Evolutionary conservation across 2,329 filamentous ascomycete species (phyloP).

Genomic region (Dichotomopilus funicola): DNA sequence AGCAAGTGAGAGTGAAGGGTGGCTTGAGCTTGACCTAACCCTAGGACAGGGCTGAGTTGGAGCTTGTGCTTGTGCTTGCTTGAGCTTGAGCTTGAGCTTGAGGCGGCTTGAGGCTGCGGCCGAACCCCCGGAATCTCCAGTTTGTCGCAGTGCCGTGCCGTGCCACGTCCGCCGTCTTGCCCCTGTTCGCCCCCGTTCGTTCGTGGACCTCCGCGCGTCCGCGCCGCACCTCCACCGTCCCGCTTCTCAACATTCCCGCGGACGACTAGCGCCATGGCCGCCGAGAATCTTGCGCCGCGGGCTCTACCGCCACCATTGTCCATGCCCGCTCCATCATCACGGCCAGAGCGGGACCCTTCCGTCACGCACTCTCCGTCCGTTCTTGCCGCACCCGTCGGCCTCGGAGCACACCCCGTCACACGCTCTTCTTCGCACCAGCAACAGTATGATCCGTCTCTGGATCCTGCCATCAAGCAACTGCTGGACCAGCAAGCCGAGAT

Average conservation of each 20-base stretch:
- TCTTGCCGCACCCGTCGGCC: slow-evolving; percentile 13
- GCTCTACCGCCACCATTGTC: slow-evolving; percentile 14
- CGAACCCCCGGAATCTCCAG: too few species aligned
- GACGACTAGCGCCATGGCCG: slow-evolving; percentile 17
- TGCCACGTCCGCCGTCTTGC: slow-evolving; percentile 7
- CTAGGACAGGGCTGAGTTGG: neutral
- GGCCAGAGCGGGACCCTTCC: slow-evolving; percentile 19
- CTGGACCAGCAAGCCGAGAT: slow-evolving; percentile 49
- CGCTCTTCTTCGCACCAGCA: slow-evolving; percentile 12
- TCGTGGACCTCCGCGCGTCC: neutral
- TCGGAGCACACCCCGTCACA: slow-evolving; percentile 13
- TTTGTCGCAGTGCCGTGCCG: slow-evolving; percentile 11
- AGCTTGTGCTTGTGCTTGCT: neutral
- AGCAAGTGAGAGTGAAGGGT: too few species aligned
- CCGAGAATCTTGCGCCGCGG: slow-evolving; percentile 21
- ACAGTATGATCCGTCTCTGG: slow-evolving; percentile 34
- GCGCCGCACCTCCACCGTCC: slow-evolving; percentile 1
- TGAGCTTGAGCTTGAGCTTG: too few species aligned
- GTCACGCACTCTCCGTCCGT: slow-evolving; percentile 14
- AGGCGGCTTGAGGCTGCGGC: too few species aligned
- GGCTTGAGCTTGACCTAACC: too few species aligned
- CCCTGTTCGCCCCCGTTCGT: neutral
- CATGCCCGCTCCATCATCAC: slow-evolving; percentile 9
- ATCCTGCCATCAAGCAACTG: slow-evolving; percentile 39
- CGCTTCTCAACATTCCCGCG: neutral